These are phyloP conservation scores for Climacium dendroides DNA, from an alignment of 225 moss, liverwort and hornwort species.

Conservation along the genomic window DNA sequence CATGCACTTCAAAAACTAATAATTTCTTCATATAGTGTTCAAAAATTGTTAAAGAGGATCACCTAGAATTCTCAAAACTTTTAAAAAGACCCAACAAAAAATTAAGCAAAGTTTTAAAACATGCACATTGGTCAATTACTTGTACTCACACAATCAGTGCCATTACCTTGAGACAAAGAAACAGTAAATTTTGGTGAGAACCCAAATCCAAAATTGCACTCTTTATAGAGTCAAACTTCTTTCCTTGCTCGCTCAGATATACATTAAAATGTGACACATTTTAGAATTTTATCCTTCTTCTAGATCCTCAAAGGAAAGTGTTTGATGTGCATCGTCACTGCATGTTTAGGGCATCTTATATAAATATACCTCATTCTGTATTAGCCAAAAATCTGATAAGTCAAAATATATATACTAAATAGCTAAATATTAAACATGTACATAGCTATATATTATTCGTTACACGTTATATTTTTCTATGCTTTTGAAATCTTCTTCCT, in stretches of 20 bases:
- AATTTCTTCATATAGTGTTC: background rate
- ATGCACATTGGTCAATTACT: background rate
- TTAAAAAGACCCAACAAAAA: background rate
- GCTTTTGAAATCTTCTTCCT: accelerated
- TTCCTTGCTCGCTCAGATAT: background rate
- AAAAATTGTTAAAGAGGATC: no score
- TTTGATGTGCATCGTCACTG: accelerated
- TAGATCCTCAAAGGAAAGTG: background rate
- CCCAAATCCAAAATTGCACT: no score
- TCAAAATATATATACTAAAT: background rate
- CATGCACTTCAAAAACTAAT: no score
- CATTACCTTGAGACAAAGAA: accelerated
- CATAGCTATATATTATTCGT: background rate
- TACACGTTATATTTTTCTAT: background rate
- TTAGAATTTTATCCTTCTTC: background rate
- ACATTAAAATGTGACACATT: background rate
- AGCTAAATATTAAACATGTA: no score
- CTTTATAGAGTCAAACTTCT: no score
- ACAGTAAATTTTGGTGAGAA: background rate
- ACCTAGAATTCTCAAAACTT: accelerated
- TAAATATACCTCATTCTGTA: accelerated
- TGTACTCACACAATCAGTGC: accelerated
- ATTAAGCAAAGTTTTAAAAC: background rate
- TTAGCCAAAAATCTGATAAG: background rate
- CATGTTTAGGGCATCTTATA: no score